Evolutionary conservation across 805 yeast species (phyloP), one percentile per base, ranked within the genome.

Genomic region (Saccharomycopsis javanensis): DNA sequence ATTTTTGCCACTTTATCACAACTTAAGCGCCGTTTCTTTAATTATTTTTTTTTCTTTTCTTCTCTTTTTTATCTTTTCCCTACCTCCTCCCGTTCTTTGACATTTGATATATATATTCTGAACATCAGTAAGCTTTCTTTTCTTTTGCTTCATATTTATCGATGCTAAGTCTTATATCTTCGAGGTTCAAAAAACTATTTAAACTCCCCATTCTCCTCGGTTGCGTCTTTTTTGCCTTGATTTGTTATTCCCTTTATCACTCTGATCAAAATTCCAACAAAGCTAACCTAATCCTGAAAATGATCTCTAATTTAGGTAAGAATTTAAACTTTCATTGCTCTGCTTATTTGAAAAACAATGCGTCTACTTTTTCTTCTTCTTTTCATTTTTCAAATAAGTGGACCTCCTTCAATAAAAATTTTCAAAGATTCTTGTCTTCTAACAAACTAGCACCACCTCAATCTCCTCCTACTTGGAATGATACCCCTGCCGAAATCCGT

Each of bases 381-480:
- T 42, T 42, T 23, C 20, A 42, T 20, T 42, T 23, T 8, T 42
- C 48, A 20, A 42, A 42, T 42, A 42, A 42, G 48, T 42, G 48
- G 48, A 16, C 11, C 48, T 35, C 50, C 27, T 25, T 42, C 25
- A 20, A 16, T 42, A 27, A 42, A 20, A 42, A 37, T n/a, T 53
- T 34, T 34, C 55, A 51, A 23, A 51, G 35, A 28, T 31, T 31
- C 53, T 23, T 37, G 37, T 25, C 52, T 30, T 31, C 52, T 30
- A 50, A 30, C 37, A 50, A 15, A 25, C n/a, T 48, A 59, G 61
- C 37, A 7, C 67, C 72, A 11, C 74, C 75, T 16, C 75, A 73
- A 57, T 7, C 57, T 3, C 72, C 79, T 27, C 84, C 87, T 13
- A 57, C 63, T 25, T 87, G 95, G 96, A 69, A 73, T 20, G 78